These are phyloP conservation scores for Dendryphion nanum DNA, from an alignment of 2,329 filamentous ascomycete species.

Conservation along the genomic window DNA sequence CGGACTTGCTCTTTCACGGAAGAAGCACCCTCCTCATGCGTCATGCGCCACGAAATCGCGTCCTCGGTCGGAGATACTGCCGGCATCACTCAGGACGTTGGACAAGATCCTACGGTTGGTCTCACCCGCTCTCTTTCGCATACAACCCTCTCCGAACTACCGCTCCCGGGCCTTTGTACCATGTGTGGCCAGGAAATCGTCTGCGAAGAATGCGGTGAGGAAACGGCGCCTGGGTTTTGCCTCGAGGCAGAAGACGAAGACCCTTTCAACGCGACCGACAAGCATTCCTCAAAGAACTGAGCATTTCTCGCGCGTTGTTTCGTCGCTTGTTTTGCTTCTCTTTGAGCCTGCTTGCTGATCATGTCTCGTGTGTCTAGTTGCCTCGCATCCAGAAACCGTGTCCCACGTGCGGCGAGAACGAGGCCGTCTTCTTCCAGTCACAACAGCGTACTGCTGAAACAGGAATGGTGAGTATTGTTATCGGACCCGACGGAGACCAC, in stretches of 20 bases:
- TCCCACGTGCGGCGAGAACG: constrained; percentile 78
- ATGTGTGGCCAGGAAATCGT: constrained; percentile 58
- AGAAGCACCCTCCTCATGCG: constrained; percentile 80
- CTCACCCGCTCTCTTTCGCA: constrained; percentile 33
- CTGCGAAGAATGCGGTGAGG: constrained; percentile 53
- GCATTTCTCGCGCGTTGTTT: constrained; percentile 20
- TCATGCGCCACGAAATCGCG: constrained; percentile 92
- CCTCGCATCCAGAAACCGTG: constrained; percentile 85
- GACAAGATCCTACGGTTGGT: constrained; percentile 98
- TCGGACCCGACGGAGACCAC: not conserved
- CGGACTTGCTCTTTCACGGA: constrained; percentile 93
- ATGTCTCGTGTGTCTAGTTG: constrained; percentile 61
- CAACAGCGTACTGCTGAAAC: constrained; percentile 96
- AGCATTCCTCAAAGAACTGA: constrained; percentile 35
- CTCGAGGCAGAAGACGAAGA: constrained; percentile 45
- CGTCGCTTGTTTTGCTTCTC: constrained; percentile 33
- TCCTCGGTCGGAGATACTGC: constrained; percentile 92
- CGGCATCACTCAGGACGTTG: constrained; percentile 95
- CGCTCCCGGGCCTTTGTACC: constrained; percentile 50
- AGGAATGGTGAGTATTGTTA: constrained; percentile 73
- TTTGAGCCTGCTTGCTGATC: constrained; percentile 39
- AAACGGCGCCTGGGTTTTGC: constrained; percentile 43
- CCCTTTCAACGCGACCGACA: constrained; percentile 23
- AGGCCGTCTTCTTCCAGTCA: constrained; percentile 98
- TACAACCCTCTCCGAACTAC: constrained; percentile 22